These are phyloP conservation scores for Macaranga tanarius DNA, from an alignment of 441 rosid species.

Conservation along the genomic window DNA sequence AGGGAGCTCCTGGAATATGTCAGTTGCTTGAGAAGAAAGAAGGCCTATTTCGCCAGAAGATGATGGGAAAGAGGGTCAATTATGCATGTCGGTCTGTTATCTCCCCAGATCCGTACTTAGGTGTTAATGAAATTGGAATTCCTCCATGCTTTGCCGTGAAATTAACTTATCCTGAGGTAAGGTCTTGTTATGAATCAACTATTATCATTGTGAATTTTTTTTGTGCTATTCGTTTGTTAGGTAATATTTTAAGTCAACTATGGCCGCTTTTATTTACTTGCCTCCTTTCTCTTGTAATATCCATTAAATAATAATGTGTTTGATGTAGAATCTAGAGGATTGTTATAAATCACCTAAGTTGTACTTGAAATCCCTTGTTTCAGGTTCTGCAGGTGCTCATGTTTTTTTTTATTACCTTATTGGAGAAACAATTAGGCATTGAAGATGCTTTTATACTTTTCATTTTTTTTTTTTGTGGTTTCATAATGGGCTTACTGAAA, in stretches of 20 bases:
- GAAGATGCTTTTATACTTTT: too few relatives aligned
- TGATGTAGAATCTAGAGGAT: slow-evolving; percentile 3
- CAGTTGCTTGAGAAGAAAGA: slow-evolving; percentile 98
- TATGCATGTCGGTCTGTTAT: slow-evolving; percentile 98
- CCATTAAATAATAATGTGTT: neutral
- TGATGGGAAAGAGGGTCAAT: slow-evolving; percentile 99
- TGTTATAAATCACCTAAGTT: neutral
- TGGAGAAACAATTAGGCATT: neutral
- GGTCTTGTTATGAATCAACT: slow-evolving; percentile 6
- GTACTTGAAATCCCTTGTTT: neutral
- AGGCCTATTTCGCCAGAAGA: slow-evolving; percentile 94
- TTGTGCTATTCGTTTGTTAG: neutral
- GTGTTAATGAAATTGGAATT: slow-evolving; percentile 97
- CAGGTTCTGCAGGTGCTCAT: neutral
- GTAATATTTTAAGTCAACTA: neutral
- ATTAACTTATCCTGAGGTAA: slow-evolving; percentile 98
- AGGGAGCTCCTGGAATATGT: slow-evolving; percentile 66
- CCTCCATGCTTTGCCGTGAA: slow-evolving; percentile 91
- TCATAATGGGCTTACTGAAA: neutral
- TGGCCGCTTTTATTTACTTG: neutral
- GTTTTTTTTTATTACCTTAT: neutral
- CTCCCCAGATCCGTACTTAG: slow-evolving; percentile 97
- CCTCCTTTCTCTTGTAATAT: neutral
- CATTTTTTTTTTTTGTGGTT: neutral
- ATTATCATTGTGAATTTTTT: neutral